A percentile compares a stretch with the other conserved stretches of the same genome.
Evolutionary conservation across 164 flowering plant species (phyloP).

Genomic region (Chimonanthus praecox): DNA sequence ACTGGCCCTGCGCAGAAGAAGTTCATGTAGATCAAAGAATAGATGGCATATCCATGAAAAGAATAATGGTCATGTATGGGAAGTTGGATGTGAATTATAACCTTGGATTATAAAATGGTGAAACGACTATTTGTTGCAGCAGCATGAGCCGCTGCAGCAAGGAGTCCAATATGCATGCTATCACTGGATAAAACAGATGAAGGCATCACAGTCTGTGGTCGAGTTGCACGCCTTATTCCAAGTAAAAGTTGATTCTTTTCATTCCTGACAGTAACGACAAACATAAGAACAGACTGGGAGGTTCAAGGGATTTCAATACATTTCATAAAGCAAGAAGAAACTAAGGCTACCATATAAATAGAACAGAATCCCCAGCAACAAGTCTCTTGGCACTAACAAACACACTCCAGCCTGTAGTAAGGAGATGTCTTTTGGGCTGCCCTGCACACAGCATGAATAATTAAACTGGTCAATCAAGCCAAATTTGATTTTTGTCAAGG

Average conservation of each 20-base stretch:
- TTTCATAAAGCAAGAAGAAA: not conserved
- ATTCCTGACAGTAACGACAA: conserved; percentile 41
- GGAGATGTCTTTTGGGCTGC: conserved; percentile 88
- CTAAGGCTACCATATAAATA: conserved; percentile 61
- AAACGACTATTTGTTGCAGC: conserved; percentile 87
- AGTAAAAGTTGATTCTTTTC: conserved; percentile 79
- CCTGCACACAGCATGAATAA: conserved; percentile 35
- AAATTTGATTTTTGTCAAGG: too few relatives aligned
- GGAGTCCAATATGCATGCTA: conserved; percentile 92
- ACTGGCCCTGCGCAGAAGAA: conserved; percentile 54
- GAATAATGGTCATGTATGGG: not conserved
- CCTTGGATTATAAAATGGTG: conserved; percentile 85
- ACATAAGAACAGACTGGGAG: not conserved
- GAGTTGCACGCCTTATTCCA: conserved; percentile 82
- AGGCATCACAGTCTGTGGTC: conserved; percentile 89
- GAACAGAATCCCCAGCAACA: conserved; percentile 81
- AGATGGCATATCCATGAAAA: not conserved
- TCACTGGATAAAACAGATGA: conserved; percentile 88
- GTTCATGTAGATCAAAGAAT: not conserved
- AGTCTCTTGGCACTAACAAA: conserved; percentile 85
- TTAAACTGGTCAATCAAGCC: too few relatives aligned
- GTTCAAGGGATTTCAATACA: too few relatives aligned
- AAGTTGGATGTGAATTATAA: conserved; percentile 9
- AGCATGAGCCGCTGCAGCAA: conserved; percentile 95
- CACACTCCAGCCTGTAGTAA: conserved; percentile 93